Percentiles rank a stretch among this genome's conserved stretches.
phyloP scores from a whole-genome alignment of 139 green algal genomes.

The Coelastrella sp. region DNA sequence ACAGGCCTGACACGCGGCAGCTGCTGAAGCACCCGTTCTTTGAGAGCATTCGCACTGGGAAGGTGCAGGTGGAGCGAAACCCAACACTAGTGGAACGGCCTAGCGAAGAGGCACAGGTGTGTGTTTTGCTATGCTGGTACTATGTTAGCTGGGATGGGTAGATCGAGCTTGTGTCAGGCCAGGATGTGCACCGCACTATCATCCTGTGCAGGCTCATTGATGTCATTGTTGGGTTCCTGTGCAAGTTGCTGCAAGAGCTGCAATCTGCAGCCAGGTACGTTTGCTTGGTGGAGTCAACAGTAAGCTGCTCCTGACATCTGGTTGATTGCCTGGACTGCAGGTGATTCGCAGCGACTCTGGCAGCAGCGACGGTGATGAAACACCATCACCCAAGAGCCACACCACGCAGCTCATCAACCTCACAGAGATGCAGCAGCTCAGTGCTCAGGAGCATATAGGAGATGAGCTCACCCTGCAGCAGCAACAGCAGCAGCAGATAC shows the following conservation, averaged over 20 bases:
- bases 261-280: too few species aligned
- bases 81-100: constrained; percentile 19
- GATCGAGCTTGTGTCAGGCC: too few species aligned
- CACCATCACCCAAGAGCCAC: constrained; percentile 46
- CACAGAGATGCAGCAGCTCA: constrained; percentile 43
- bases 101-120: constrained; percentile 43
- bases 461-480: constrained; percentile 11
- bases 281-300: too few species aligned
- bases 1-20: constrained; percentile 84
- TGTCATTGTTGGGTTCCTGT: too few species aligned
- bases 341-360: background rate
- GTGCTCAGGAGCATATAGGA: constrained; percentile 8
- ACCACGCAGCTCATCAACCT: constrained; percentile 58
- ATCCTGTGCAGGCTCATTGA: too few species aligned
- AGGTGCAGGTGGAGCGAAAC: constrained; percentile 47
- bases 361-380: constrained; percentile 32
- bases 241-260: too few species aligned
- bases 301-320: too few species aligned
- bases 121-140: background rate
- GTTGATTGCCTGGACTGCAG: background rate
- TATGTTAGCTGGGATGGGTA: background rate
- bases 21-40: constrained; percentile 97
- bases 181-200: too few species aligned
- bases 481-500: constrained; percentile 45
- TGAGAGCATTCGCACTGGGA: constrained; percentile 72